Percentiles rank a stretch among this genome's conserved stretches.
Conservation (phyloP, 1,284 basidiomycete species). For the Trichosporon coremiiforme region DNA sequence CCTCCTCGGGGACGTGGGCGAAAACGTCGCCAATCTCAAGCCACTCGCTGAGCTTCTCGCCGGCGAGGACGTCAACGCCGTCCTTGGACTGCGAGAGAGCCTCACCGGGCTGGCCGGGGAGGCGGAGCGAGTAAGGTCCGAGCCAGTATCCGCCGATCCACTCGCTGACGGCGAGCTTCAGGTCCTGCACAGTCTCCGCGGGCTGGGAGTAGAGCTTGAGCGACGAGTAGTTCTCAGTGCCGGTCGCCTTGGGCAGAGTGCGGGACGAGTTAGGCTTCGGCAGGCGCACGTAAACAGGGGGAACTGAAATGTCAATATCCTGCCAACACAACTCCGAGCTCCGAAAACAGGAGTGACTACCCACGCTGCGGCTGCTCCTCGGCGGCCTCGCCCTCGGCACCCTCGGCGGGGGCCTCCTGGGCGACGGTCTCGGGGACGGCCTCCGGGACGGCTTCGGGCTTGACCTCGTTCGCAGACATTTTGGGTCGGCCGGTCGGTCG, state of each 20-base stretch:
- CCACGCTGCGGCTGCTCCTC: slow-evolving; percentile 26
- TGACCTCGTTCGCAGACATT: slow-evolving; percentile 32
- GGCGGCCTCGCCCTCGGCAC: slow-evolving; percentile 21
- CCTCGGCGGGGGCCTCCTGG: slow-evolving; percentile 26
- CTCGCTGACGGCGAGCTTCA: slow-evolving; percentile 55
- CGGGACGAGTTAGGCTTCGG: slow-evolving; percentile 49
- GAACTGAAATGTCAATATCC: slow-evolving; percentile 29
- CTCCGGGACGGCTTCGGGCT: slow-evolving; percentile 23
- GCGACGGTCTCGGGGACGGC: slow-evolving; percentile 26
- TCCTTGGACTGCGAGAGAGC: slow-evolving; percentile 45
- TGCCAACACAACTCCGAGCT: background rate
- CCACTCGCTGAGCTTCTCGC: slow-evolving; percentile 56
- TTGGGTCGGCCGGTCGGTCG: background rate
- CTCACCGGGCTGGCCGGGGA: slow-evolving; percentile 37
- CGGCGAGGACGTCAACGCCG: slow-evolving; percentile 50
- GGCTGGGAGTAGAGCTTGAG: slow-evolving; percentile 51
- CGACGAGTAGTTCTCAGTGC: slow-evolving; percentile 38
- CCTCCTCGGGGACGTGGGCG: slow-evolving; percentile 43
- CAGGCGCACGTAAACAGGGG: slow-evolving; percentile 50
- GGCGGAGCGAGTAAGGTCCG: slow-evolving; percentile 56
- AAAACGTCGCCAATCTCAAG: slow-evolving; percentile 57
- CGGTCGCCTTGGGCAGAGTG: slow-evolving; percentile 47
- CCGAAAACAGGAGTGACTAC: background rate
- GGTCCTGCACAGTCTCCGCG: slow-evolving; percentile 55
- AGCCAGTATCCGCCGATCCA: slow-evolving; percentile 58